Conservation (phyloP, 768 basidiomycete species). For the Boletus pseudopeckii region DNA sequence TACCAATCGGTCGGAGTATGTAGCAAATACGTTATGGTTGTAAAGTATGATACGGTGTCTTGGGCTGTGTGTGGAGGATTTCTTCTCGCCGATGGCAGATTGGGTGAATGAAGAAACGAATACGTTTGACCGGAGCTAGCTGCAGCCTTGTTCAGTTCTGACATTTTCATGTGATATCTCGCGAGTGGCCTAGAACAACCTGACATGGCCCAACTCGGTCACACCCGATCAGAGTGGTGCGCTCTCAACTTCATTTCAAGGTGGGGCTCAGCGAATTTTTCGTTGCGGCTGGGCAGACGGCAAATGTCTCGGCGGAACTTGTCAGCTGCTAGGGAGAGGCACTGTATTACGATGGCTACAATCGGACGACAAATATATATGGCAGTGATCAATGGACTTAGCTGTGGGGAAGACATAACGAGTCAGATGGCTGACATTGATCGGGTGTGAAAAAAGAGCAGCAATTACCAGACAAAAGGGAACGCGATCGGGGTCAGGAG, state of each 20-base stretch:
- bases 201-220: conserved; percentile 2
- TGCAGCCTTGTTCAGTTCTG: neutral
- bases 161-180: conserved; percentile 19
- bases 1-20: conserved; percentile 26
- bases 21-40: conserved; percentile 37
- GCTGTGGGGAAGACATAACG: conserved; percentile 14
- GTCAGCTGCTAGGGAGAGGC: neutral
- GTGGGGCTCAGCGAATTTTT: conserved; percentile 16
- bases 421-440: conserved; percentile 16
- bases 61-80: conserved; percentile 6
- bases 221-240: conserved; percentile 14
- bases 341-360: conserved; percentile 22
- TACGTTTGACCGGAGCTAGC: neutral
- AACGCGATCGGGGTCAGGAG: conserved; percentile 15
- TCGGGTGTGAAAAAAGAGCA: conserved; percentile 20
- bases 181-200: neutral
- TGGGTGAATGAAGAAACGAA: neutral
- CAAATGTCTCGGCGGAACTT: conserved; percentile 23
- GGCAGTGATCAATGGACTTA: conserved; percentile 19
- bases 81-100: neutral
- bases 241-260: conserved; percentile 8
- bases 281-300: neutral
- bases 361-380: conserved; percentile 11
- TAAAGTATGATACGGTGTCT: conserved; percentile 30
- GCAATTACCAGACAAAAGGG: conserved; percentile 11